Evolutionary conservation across 2,329 filamentous ascomycete species (phyloP).

Genomic region (Pseudonectria foliicola): DNA sequence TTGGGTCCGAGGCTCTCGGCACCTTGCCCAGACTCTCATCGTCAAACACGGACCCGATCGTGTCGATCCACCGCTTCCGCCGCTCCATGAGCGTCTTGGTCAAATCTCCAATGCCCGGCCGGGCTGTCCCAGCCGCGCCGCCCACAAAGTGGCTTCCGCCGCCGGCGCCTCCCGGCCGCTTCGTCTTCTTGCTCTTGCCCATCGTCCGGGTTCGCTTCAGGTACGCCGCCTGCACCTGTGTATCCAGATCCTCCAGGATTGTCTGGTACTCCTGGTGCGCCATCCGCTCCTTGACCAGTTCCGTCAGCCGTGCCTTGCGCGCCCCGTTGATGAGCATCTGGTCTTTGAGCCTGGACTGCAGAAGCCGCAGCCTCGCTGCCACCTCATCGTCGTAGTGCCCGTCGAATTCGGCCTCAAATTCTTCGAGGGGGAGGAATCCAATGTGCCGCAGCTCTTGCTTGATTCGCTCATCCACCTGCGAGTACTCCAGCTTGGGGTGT

Average conservation of each 20-base stretch:
- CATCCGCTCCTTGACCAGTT: slow-evolving; percentile 86
- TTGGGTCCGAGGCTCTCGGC: slow-evolving; percentile 57
- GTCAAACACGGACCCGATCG: slow-evolving; percentile 84
- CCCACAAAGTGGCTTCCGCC: slow-evolving; percentile 60
- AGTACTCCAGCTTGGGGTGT: slow-evolving; percentile 72
- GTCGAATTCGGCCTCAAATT: slow-evolving; percentile 68
- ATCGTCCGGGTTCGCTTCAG: slow-evolving; percentile 91
- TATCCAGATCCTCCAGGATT: slow-evolving; percentile 93
- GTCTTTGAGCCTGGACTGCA: slow-evolving; percentile 76
- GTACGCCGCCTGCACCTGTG: slow-evolving; percentile 90
- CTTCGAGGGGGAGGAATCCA: slow-evolving; percentile 69
- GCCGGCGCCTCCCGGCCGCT: slow-evolving; percentile 67
- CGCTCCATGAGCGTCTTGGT: slow-evolving; percentile 91
- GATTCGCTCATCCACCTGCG: slow-evolving; percentile 80
- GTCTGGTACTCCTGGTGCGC: slow-evolving; percentile 95
- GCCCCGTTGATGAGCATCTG: slow-evolving; percentile 85
- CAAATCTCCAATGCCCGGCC: slow-evolving; percentile 82
- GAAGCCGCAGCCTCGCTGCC: slow-evolving; percentile 75
- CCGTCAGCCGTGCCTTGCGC: slow-evolving; percentile 77
- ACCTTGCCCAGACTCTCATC: slow-evolving; percentile 70
- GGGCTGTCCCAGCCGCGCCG: slow-evolving; percentile 54
- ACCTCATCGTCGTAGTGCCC: slow-evolving; percentile 91
- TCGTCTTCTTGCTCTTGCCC: slow-evolving; percentile 89
- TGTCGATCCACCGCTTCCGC: slow-evolving; percentile 80
- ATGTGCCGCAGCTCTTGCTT: slow-evolving; percentile 88